Evolutionary conservation across 371 early-diverging fungal species (phyloP), one percentile per base, ranked within the genome.

Genomic region (Lichtheimia ornata): DNA sequence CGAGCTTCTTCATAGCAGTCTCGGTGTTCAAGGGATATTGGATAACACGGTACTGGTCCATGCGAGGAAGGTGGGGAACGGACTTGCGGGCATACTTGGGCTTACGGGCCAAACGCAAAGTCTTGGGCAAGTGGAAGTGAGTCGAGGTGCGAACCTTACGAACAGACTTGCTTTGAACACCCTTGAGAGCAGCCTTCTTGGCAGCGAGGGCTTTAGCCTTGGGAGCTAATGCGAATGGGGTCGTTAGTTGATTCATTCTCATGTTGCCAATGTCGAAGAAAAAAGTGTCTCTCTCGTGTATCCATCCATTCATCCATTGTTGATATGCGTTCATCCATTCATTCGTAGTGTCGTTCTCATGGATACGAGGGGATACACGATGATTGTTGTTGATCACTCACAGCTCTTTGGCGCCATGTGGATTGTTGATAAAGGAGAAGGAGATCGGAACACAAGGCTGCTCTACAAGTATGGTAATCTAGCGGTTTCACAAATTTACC

Each of bases 1-100:
- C 99, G 73, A 99, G 96, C 88, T 94, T 93, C 88, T 95, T 95
- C 95, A 98, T 97, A 82, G 99, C 96, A 42, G 94, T 89, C 84
- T 99, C 99, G 72, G 97, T 97, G 89, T 93, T 96, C 63, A 98
- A 85, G 55, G 98, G 98, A 85, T 88, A 86, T 75, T 88, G 90
- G 71, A 99, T 83, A 73, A 98, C 84, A 75, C 84, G 85, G 90
- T 91, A 95, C 77, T 93, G 89, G 77, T 96, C 96, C 70, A 90
- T 79, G 61, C 86, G 81, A 61, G 91, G 86, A 47, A 77, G 72
- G 68, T 91, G 85, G 68, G 92, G 87, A 58, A 94, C 84, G 30
- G 96, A 89, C 84, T 90, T 91, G 81, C 97, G 94, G 61, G 87
- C 79, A 84, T 97, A 97, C 88, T 93, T 92, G 81, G 97, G 97